Evolutionary conservation across 495 filamentous ascomycete species (phyloP), one percentile per base, ranked within the genome.

Genomic region (Bombardia bombarda): DNA sequence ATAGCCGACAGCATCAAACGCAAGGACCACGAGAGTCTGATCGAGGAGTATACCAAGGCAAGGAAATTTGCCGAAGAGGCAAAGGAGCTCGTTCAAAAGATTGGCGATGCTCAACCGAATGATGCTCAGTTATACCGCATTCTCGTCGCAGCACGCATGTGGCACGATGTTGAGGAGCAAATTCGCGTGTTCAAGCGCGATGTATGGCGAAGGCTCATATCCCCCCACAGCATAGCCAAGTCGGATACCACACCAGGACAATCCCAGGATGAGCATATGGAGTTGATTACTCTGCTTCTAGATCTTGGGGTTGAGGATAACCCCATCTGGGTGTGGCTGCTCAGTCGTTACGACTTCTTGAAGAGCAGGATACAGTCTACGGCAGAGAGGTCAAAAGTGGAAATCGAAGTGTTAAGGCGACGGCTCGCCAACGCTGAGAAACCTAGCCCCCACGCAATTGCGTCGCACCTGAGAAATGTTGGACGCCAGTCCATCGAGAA

Each of bases 261-360:
- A 18, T 68, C 75, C 16, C 72, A 81, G 38, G 87, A 94, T 45
- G 84, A 90, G 56, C 79, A 94, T 58, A 87, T 94, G 83, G 85
- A 90, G 49, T 66, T 95, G 36, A 95, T 95, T 33, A 73, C 83
- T 12, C 75, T 95, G 13, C 71, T 98, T 22, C 62, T 98, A 21
- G 90, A 97, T 61, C 62, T 98, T 14, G 92, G 92, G 18, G 90
- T 95, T 9, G 83, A 92, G 17, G 87, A 97, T 38, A 97, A 95
- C 58, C 92, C 92, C 8, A 90, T 97, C 39, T 94, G 85, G 85
- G 75, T 87, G 1, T 98, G 92, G 92, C 75, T 98, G 30, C 65
- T 89, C 40, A 94, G 85, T 53, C 79, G 87, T 5, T 89, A 86
- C 52, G 86, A 95, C 36, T 84, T 90, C 53, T 64, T 98, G 28